A percentile compares a stretch with the other conserved stretches of the same genome.
Evolutionary conservation across 371 early-diverging fungal species (phyloP).

Genomic region (Umbelopsis sp.): DNA sequence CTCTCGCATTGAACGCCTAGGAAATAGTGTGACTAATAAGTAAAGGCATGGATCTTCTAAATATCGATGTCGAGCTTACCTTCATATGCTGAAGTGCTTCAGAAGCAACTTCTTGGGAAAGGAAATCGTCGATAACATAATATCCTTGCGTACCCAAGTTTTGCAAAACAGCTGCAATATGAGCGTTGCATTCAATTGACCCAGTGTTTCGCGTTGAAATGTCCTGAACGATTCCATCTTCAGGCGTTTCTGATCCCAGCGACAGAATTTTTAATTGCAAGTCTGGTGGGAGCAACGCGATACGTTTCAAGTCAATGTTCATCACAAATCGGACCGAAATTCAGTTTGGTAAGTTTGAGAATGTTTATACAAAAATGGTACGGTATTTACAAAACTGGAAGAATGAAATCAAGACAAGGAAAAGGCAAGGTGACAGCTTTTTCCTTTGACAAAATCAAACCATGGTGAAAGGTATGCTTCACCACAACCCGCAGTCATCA

Average conservation of each 20-base stretch:
- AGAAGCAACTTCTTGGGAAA: not conserved
- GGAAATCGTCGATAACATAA: not conserved
- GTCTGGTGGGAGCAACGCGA: not conserved
- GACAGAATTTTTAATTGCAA: not conserved
- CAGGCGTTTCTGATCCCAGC: not conserved
- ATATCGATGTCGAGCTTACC: not conserved
- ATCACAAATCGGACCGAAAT: not conserved
- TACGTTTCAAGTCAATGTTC: not conserved
- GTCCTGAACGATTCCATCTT: not conserved
- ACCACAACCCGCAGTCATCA: conserved; percentile 27
- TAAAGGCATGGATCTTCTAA: not conserved
- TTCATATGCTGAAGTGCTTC: not conserved
- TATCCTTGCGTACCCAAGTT: not conserved
- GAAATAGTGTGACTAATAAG: not conserved
- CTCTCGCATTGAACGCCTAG: not conserved
- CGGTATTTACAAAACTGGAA: not conserved
- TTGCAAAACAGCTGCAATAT: not conserved
- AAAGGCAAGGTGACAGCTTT: too few species aligned
- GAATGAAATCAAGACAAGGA: not conserved
- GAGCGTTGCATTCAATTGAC: not conserved
- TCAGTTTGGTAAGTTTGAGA: not conserved
- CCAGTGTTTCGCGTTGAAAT: too few species aligned
- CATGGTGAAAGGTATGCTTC: not conserved
- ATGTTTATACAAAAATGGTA: not conserved
- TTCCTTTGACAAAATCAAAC: not conserved